Evolutionary conservation across 2,329 filamentous ascomycete genomes (phyloP).

Genomic region (Cytospora leucostoma): DNA sequence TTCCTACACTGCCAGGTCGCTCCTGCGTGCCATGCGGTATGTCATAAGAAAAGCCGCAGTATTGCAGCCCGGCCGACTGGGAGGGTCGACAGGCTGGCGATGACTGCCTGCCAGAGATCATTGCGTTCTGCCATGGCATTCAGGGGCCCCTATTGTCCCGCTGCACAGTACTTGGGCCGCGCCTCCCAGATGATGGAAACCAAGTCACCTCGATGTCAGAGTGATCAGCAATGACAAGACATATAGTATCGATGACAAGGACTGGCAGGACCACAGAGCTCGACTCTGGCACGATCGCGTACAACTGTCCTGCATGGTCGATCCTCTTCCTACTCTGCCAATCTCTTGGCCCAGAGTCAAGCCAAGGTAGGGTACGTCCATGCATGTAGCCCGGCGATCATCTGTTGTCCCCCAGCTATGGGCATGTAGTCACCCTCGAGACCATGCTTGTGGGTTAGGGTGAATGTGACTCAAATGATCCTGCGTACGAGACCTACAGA

Average conservation of each 20-base stretch:
- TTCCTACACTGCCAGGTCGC: too few species aligned
- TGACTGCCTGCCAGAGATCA: neutral
- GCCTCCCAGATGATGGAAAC: neutral
- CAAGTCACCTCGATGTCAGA: too few species aligned
- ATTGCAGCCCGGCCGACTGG: neutral
- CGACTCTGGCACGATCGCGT: neutral
- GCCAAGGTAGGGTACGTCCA: neutral
- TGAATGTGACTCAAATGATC: neutral
- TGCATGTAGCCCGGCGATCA: neutral
- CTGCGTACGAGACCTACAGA: neutral
- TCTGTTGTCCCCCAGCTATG: neutral
- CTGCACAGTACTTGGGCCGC: neutral
- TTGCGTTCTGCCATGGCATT: neutral
- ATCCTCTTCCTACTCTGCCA: neutral
- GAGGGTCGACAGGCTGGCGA: neutral
- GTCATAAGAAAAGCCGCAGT: too few species aligned
- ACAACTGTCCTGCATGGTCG: neutral
- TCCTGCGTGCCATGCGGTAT: too few species aligned
- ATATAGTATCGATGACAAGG: too few species aligned
- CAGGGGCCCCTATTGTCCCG: neutral
- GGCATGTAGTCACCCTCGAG: neutral
- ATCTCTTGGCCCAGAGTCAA: neutral
- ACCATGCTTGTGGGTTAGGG: neutral
- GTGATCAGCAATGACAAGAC: too few species aligned
- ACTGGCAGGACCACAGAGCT: neutral